phyloP scores from a whole-genome alignment of 31 red algal species.

The Porphyra umbilicalis region DNA sequence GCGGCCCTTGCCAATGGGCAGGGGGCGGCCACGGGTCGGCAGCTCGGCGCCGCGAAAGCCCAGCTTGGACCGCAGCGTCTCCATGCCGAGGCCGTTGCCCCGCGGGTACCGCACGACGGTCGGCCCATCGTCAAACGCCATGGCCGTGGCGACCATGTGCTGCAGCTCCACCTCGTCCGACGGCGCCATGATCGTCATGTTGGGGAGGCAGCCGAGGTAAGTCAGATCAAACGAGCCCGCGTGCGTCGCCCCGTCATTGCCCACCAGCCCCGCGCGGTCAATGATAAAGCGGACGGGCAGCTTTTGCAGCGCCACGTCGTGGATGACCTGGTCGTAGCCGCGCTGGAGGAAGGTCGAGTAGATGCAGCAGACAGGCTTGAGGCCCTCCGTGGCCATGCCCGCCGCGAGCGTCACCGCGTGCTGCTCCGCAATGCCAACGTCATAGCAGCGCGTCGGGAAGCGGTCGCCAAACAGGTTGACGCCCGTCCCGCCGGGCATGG shows the following conservation, averaged over 20 bases:
- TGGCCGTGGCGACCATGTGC: conserved; percentile 88
- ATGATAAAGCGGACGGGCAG: conserved; percentile 90
- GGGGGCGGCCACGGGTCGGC: conserved; percentile 34
- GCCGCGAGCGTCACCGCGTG: conserved; percentile 96
- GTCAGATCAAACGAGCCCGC: conserved; percentile 87
- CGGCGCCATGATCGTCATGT: conserved; percentile 96
- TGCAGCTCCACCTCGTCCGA: conserved; percentile 84
- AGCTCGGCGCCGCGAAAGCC: conserved; percentile 45
- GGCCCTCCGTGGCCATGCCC: conserved; percentile 82
- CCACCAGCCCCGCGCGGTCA: conserved; percentile 90
- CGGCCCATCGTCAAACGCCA: conserved; percentile 67
- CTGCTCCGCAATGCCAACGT: conserved; percentile 96
- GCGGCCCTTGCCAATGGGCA: conserved; percentile 88
- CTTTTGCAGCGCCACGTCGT: conserved; percentile 83
- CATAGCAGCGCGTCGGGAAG: conserved; percentile 73
- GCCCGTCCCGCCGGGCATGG: conserved; percentile 95
- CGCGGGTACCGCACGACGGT: conserved; percentile 83
- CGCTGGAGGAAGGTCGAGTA: conserved; percentile 96
- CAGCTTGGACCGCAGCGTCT: conserved; percentile 49
- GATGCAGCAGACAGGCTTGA: conserved; percentile 94
- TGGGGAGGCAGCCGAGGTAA: conserved; percentile 91
- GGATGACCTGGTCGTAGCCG: conserved; percentile 91
- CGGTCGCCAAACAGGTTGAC: conserved; percentile 82
- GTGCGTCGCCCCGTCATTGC: conserved; percentile 94
- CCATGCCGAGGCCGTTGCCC: conserved; percentile 75